Evolutionary conservation across 352 stramenopile genomes (phyloP), one percentile per base, ranked within the genome.

Genomic region (Pythium brassicae): DNA sequence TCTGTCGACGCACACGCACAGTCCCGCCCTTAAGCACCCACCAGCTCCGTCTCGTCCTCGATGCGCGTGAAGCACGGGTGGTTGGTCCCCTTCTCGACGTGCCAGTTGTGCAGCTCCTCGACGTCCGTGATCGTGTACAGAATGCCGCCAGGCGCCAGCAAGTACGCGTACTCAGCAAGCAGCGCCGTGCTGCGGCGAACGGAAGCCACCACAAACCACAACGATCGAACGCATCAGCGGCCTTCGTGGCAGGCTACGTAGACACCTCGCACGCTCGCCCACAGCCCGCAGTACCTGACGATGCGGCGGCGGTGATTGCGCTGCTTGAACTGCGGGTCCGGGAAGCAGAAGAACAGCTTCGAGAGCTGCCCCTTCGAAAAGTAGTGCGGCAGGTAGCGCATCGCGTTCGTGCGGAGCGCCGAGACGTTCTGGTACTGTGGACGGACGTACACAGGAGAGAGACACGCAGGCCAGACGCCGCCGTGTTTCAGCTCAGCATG

Each of bases 331-430:
- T 99, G 96, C 32, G 97, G 97, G 74, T 99, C 97, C 46, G 97
- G 96, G 75, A 99, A 99, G 72, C 96, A 99, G 76, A 99, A 98
- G 73, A 99, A 99, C 44, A 99, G 87, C 73, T 99, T 99, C 19
- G 84, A 71, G 17, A 99, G 75, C 60, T 94, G 84, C 4, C 81
- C 82, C 59, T 94, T 94, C 45, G 60, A 64, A 60, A 94, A 91
- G 69, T 91, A 94, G 59, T 94, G 81, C 44, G 84, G 81, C 49
- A 94, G 50, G 67, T 94, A 94, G 29, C 82, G 95, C 96, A 99
- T 99, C 8, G 95, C 93, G 68, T 99, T 99, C 14, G 92, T 98
- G 37, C 96, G 77, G 55, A 99, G 73, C 8, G 97, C 92, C 32
- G 92, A 96, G 26, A 93, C 90, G 64, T 99, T 99, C 75, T 98